phyloP scores from a whole-genome alignment of 2,329 filamentous ascomycete species.

The Fusarium floridanum region DNA sequence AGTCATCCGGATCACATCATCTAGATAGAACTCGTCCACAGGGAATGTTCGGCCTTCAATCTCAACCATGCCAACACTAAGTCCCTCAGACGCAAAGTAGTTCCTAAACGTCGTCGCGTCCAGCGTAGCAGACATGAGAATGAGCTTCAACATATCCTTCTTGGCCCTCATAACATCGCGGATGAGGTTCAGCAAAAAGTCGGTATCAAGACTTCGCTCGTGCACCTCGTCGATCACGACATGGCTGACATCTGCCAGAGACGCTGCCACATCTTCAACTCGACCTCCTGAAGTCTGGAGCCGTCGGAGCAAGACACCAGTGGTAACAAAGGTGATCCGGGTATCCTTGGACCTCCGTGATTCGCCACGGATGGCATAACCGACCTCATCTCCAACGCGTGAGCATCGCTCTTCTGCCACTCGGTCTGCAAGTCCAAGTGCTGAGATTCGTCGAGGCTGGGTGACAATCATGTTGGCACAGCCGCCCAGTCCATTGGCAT shows the following conservation, averaged over 20 bases:
- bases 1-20: conserved; percentile 90
- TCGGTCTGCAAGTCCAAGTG: conserved; percentile 91
- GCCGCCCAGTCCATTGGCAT: conserved; percentile 78
- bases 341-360: conserved; percentile 84
- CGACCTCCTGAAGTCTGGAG: conserved; percentile 90
- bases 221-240: conserved; percentile 97
- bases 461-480: conserved; percentile 94
- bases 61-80: conserved; percentile 75
- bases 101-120: conserved; percentile 77
- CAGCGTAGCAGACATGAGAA: conserved; percentile 98
- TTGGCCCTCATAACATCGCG: conserved; percentile 85
- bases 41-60: conserved; percentile 93
- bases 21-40: conserved; percentile 90
- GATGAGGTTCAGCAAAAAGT: conserved; percentile 94
- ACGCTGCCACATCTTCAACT: conserved; percentile 82
- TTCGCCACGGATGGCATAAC: conserved; percentile 96
- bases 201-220: conserved; percentile 96
- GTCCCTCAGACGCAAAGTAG: conserved; percentile 79
- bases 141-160: conserved; percentile 86
- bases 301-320: conserved; percentile 91
- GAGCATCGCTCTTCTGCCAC: conserved; percentile 92
- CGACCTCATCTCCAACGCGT: conserved; percentile 86
- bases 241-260: conserved; percentile 91
- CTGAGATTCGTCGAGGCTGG: conserved; percentile 93
- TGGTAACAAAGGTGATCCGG: conserved; percentile 98